A percentile compares a stretch with the other conserved stretches of the same genome.
Conservation (phyloP, 2,329 filamentous ascomycete species). For the Fusarium caatingaense region DNA sequence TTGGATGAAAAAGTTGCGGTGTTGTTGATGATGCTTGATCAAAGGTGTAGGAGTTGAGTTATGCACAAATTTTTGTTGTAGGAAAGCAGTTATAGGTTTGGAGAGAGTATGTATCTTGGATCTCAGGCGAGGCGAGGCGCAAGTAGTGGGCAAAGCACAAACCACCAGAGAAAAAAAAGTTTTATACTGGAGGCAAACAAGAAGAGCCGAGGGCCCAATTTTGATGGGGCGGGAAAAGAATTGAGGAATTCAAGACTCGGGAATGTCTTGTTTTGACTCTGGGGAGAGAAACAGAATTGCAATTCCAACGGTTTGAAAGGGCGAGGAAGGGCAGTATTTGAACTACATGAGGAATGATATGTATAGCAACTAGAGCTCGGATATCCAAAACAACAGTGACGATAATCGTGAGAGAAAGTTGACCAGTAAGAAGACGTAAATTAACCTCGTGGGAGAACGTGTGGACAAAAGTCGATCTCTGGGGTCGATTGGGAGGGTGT, state of each 20-base stretch:
- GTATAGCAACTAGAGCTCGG: conserved; percentile 25
- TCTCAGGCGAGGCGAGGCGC: conserved; percentile 4
- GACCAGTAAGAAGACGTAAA: conserved; percentile 41
- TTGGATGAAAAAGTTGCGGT: background rate
- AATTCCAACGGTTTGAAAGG: background rate
- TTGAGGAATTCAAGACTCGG: conserved; percentile 23
- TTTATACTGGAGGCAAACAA: conserved; percentile 26
- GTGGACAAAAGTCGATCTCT: conserved; percentile 43
- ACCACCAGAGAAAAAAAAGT: conserved; percentile 18
- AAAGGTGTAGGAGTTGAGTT: background rate
- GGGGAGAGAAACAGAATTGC: conserved; percentile 3
- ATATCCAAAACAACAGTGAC: conserved; percentile 29
- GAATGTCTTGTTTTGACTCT: conserved; percentile 22
- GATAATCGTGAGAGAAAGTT: conserved; percentile 25
- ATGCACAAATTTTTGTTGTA: background rate
- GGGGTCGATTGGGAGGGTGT: conserved; percentile 28
- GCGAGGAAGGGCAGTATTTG: conserved; percentile 46
- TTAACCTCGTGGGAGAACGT: conserved; percentile 46
- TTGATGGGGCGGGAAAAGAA: conserved; percentile 10
- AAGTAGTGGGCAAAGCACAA: conserved; percentile 12
- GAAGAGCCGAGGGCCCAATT: conserved; percentile 10
- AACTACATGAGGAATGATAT: conserved; percentile 30
- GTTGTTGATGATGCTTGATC: conserved; percentile 1
- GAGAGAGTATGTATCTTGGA: background rate
- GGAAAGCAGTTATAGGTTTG: conserved; percentile 3